These are phyloP conservation scores for Cymbopogon flexuosus DNA, from an alignment of 202 grass and related monocot species.

Conservation along the genomic window DNA sequence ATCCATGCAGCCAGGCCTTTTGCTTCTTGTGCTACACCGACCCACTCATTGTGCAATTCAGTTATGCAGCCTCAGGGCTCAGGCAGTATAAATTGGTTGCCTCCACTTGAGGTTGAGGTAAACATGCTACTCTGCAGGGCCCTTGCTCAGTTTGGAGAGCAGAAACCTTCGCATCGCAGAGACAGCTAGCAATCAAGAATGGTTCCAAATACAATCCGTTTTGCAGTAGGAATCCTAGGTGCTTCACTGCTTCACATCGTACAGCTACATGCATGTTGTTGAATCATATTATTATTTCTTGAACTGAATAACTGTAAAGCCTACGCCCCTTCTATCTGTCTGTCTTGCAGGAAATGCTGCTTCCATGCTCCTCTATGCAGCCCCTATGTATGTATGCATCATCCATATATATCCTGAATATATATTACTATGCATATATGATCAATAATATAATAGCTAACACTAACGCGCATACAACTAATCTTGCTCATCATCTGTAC, in stretches of 20 bases:
- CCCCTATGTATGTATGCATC: slow-evolving; percentile 24
- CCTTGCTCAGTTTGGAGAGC: background rate
- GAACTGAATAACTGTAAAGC: background rate
- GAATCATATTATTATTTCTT: background rate
- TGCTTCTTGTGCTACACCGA: background rate
- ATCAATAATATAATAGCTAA: background rate
- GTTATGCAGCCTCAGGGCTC: background rate
- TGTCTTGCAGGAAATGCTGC: slow-evolving; percentile 47
- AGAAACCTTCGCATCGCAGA: background rate
- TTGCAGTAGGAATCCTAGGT: slow-evolving; percentile 36
- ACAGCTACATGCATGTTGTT: background rate
- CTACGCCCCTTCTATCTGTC: background rate
- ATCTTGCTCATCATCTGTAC: no score
- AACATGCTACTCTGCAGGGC: background rate
- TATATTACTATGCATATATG: background rate
- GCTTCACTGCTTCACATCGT: background rate
- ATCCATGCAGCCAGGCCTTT: background rate
- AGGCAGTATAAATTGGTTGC: no score
- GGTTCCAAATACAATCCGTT: slow-evolving; percentile 25
- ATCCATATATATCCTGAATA: background rate
- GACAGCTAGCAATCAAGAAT: slow-evolving; percentile 1
- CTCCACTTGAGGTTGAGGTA: background rate
- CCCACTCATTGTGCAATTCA: slow-evolving; percentile 15
- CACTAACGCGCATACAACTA: background rate
- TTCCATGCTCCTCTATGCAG: slow-evolving; percentile 48